Percentiles rank a stretch among this genome's conserved stretches.
These are phyloP conservation scores for Toxoplasma gondii DNA, from an alignment of 169 alveolate species.

Conservation along the genomic window DNA sequence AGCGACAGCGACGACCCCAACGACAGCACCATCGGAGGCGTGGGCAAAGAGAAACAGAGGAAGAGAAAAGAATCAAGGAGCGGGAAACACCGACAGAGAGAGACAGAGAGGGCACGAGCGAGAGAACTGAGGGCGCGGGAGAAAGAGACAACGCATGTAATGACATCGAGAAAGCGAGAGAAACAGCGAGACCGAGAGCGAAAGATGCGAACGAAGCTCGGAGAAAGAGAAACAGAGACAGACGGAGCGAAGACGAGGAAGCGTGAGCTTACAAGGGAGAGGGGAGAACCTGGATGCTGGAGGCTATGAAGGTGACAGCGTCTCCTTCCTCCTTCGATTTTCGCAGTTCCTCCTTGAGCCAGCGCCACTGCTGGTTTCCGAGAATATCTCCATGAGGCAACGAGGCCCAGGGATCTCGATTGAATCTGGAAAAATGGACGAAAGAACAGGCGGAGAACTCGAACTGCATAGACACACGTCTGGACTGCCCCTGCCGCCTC, in stretches of 20 bases:
- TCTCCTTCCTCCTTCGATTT: constrained; percentile 50
- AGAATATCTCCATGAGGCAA: constrained; percentile 65
- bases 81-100: too few species aligned
- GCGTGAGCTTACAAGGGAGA: neutral
- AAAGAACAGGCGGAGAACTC: neutral
- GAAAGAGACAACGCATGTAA: too few species aligned
- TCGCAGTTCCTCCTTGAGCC: constrained; percentile 64
- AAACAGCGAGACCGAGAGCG: neutral
- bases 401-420: constrained; percentile 61
- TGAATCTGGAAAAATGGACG: constrained; percentile 27
- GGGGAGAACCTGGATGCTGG: constrained; percentile 39
- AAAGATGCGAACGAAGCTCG: too few species aligned
- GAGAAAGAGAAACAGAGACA: neutral
- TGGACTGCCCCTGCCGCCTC: neutral
- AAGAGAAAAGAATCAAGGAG: too few species aligned
- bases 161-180: neutral
- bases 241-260: neutral
- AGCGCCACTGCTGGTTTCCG: constrained; percentile 67
- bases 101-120: too few species aligned
- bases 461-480: neutral
- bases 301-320: constrained; percentile 57
- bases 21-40: too few species aligned
- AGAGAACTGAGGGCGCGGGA: too few species aligned
- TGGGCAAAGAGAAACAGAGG: too few species aligned
- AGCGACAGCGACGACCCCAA: too few species aligned